These are phyloP conservation scores for Cylindrotheca fusiformis DNA, from an alignment of 108 stramenopile genomes.

Conservation along the genomic window DNA sequence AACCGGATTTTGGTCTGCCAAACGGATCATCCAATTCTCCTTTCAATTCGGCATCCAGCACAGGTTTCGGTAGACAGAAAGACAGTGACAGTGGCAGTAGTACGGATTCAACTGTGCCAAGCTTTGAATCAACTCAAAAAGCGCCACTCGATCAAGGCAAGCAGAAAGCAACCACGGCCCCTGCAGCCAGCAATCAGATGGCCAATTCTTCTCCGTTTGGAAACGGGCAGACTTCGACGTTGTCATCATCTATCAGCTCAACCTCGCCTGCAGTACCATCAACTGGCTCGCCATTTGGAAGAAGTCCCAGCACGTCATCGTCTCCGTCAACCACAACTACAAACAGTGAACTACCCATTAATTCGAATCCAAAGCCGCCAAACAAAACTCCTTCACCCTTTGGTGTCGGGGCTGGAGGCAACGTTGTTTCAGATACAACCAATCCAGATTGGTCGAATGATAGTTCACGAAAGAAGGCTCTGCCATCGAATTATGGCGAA, in stretches of 20 bases:
- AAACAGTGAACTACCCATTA: no score
- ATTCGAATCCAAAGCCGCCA: no score
- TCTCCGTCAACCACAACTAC: not conserved
- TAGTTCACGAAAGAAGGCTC: no score
- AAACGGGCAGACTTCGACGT: not conserved
- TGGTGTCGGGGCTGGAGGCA: not conserved
- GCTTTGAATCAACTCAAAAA: not conserved
- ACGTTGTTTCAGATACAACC: not conserved
- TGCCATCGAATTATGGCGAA: not conserved
- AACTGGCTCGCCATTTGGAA: not conserved
- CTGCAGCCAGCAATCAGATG: not conserved
- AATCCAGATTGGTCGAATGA: not conserved
- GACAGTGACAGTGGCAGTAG: not conserved
- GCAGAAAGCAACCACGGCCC: no score
- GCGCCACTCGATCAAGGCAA: no score
- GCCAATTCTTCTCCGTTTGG: not conserved
- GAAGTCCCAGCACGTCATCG: not conserved
- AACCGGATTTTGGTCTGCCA: not conserved
- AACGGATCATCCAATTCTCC: not conserved
- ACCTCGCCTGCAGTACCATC: no score
- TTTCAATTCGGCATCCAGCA: not conserved
- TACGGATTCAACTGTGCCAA: not conserved
- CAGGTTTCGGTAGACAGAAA: not conserved
- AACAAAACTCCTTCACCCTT: not conserved
- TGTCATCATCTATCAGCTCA: not conserved